Evolutionary conservation across 371 early-diverging fungal species (phyloP), one percentile per base, ranked within the genome.

Genomic region (Actinomortierella ambigua): DNA sequence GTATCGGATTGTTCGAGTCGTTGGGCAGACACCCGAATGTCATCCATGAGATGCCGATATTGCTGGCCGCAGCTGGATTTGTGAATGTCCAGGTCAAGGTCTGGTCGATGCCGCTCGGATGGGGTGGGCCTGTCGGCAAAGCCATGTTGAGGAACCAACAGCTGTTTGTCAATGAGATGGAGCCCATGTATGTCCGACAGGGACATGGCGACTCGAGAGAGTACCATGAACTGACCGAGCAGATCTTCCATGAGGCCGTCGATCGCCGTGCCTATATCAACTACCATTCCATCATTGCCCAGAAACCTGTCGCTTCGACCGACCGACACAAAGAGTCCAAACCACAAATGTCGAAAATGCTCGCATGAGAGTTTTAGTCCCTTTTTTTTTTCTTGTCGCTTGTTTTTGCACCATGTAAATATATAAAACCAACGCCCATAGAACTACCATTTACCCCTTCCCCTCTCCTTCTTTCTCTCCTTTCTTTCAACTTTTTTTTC

Each of bases 171-270:
- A 63, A 63, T 24, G 69, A 69, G 50, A 41, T 69, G 29, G 69
- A 63, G 49, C 64, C 69, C 20, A 69, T 63, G 17, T 69, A 69
- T 40, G 69, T 69, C 39, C 59, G 69, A 6, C 69, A 69, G 23
- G 69, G 69, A 5, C 64, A 59, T 29, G 69, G 69, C 0, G 29
- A 50, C 17, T 63, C 57, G 34, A 55, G 59, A 6, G 60, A 69
- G 2, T 69, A 62, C 28, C 51, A 57, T 11, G 64, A 56, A 4
- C 24, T 60, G 44, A 63, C 64, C 2, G 56, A 50, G 41, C 44
- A 39, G 13, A 63, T 69, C 23, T 69, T 69, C 53, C 60, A 69
- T 0, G 69, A 69, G 28, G 64, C 57, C 2, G 60, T 69, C 2
- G 60, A 50, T 26, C 50, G 39, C 49, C 59, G 63, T n/a, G 63